These are phyloP conservation scores for Phytophthora colocasiae DNA, from an alignment of 352 stramenopile species.

Conservation along the genomic window DNA sequence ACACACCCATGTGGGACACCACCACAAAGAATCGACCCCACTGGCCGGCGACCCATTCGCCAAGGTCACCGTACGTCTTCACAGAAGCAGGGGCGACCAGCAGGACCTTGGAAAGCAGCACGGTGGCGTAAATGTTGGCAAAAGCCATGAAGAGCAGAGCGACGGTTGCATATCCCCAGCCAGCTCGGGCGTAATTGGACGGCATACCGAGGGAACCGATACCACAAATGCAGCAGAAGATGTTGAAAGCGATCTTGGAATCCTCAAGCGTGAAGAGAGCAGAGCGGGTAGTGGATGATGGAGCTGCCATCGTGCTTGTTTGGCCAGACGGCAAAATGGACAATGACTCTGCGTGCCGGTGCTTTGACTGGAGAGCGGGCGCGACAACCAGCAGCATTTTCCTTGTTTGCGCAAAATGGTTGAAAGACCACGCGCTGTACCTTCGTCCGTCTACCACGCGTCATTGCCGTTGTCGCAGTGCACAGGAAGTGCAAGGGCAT, in stretches of 20 bases:
- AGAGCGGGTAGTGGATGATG: conserved; percentile 10
- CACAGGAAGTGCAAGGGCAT: conserved; percentile 1
- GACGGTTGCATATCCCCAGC: conserved; percentile 39
- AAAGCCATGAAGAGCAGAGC: conserved; percentile 61
- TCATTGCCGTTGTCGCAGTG: conserved; percentile 21
- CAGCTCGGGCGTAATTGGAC: conserved; percentile 58
- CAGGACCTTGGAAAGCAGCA: conserved; percentile 57
- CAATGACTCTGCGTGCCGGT: conserved; percentile 23
- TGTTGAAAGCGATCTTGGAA: conserved; percentile 50
- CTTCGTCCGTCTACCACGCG: conserved; percentile 24
- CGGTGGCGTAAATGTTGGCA: conserved; percentile 55
- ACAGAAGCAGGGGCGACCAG: conserved; percentile 51
- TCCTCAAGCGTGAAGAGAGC: conserved; percentile 58
- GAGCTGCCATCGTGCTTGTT: conserved; percentile 15
- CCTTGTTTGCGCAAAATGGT: conserved; percentile 30
- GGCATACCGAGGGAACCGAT: conserved; percentile 49
- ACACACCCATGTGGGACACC: conserved; percentile 50
- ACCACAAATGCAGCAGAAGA: conserved; percentile 49
- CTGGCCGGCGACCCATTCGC: conserved; percentile 36
- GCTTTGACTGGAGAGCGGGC: conserved; percentile 21
- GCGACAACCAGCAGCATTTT: conserved; percentile 30
- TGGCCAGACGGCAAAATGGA: conserved; percentile 13
- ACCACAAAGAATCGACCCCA: conserved; percentile 38
- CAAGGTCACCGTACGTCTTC: conserved; percentile 59
- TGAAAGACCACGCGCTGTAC: conserved; percentile 16